phyloP scores from a whole-genome alignment of 2,329 filamentous ascomycete species.

The Coccinonectria pachysandricola region DNA sequence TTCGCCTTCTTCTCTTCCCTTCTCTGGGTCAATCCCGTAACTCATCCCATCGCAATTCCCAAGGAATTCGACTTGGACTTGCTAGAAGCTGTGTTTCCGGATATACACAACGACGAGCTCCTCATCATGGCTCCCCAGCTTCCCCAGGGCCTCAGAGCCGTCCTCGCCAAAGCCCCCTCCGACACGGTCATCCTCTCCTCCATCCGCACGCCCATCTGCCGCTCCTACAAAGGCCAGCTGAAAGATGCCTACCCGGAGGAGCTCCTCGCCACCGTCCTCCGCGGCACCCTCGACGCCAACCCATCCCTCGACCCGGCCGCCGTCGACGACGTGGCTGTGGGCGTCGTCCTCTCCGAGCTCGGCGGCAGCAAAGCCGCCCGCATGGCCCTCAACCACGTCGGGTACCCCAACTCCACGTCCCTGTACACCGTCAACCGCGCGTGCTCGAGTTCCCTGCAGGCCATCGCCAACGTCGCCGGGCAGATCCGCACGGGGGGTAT shows the following conservation, averaged over 20 bases:
- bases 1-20: no score
- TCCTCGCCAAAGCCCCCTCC: conserved; percentile 67
- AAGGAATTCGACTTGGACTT: no score
- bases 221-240: conserved; percentile 72
- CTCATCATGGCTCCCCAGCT: conserved; percentile 12
- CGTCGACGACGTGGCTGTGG: conserved; percentile 70
- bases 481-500: conserved; percentile 67
- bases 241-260: conserved; percentile 88
- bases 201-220: conserved; percentile 79
- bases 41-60: conserved; percentile 3
- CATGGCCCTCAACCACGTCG: conserved; percentile 81
- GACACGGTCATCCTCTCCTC: conserved; percentile 85
- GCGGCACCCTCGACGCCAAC: conserved; percentile 42
- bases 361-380: conserved; percentile 84
- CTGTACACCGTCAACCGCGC: conserved; percentile 86
- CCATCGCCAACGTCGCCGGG: conserved; percentile 63
- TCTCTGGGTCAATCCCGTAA: no score
- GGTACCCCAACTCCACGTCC: conserved; percentile 59
- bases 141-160: conserved; percentile 52
- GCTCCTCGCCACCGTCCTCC: conserved; percentile 58
- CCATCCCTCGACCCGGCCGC: conserved; percentile 59
- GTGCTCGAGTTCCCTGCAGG: conserved; percentile 68
- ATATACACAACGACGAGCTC: not conserved
- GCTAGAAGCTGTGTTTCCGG: no score
- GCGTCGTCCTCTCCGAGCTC: conserved; percentile 82